Evolutionary conservation across 208 protist species (phyloP), one percentile per base, ranked within the genome.

Genomic region (Trypanosoma cruzi): DNA sequence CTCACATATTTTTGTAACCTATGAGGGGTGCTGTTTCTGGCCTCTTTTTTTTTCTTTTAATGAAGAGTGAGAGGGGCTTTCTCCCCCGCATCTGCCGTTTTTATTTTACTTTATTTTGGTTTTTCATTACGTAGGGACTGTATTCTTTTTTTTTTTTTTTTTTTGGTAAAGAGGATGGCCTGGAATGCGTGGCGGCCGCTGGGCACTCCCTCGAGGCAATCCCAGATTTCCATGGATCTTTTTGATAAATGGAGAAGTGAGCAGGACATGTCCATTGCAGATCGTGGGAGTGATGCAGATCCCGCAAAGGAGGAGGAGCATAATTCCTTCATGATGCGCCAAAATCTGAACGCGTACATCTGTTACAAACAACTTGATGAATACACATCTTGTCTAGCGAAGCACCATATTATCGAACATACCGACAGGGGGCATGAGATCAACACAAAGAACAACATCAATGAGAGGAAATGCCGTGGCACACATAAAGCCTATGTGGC

Each of bases 321-420:
- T 76, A 89, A 85, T 62, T 75, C 64, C 20, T 81, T 82, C 71
- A 93, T 93, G 86, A 57, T 95, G 34, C 82, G 83, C 0, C 86
- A 90, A 61, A 93, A 93, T 68, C 73, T 95, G 34, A 93, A 93
- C 60, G 85, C 85, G 20, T 93, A 93, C 67, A 65, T 93, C 4
- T 95, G 90, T 75, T 73, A 92, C 70, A 85, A 79, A 49, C 73
- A 89, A 61, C 73, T 95, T 26, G 90, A 95, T 68, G 55, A 67
- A 20, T 95, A 95, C 75, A 92, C 81, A 4, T 14, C 71, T 3
- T 95, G 90, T 62, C 75, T 95, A 0, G 64, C 82, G 22, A 82
- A 86, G 20, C 86, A 93, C 65, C 65, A 82, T 36, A 64, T 94
- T 18, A 84, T 91, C 29, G 63, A 65, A 1, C 73, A 77, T 42